Base-by-base conservation (phyloP, 352 stramenopile species). In the Phytopythium sindhum region DNA sequence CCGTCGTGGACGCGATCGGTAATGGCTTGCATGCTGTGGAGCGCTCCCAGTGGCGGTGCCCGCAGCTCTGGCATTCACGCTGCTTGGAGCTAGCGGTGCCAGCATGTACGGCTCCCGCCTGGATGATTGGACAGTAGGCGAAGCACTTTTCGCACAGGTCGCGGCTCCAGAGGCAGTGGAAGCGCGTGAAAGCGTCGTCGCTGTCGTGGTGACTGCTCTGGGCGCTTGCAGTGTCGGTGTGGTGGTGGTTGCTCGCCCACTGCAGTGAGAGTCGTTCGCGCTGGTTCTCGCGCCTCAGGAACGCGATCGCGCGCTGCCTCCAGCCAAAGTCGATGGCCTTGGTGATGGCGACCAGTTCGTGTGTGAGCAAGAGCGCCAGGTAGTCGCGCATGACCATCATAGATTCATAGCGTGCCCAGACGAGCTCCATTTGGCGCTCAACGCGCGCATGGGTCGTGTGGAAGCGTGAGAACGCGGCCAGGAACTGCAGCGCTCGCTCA, bases 141-240 rank as follows among this genome's bases (percentile, higher is more conserved):
- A 89, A 35, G 57, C 77, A 89, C 3, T 75, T 60, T 41, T 84
- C 69, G 33, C 80, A 89, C 23, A 89, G 55, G 42, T 80, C 73
- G 10, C 54, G 33, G 12, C 72, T 80, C 71, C 69, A 77, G 15
- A 76, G 41, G 15, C 64, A 85, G 45, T 89, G 75, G 39, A 89
- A 89, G 0, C 51, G 63, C 11, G 65, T 78, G 44, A 85, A 88
- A 15, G 66, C 47, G 29, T 60, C 33, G 35, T 51, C 59, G 4
- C 31, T 31, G 12, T 28, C 21, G 21, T 26, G 4, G 6, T 11
- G 42, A 24, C 21, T 15, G 17, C 42, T 50, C 19, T 2, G 1
- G 15, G 7, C 5, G 11, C 7, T n/a, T 50, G 19, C 48, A 8
- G 33, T 61, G 41, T 11, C 8, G 50, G 15, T 31, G 35, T 10